Base-by-base conservation (phyloP, 1,284 basidiomycete species). In the Neonothopanus nambi region DNA sequence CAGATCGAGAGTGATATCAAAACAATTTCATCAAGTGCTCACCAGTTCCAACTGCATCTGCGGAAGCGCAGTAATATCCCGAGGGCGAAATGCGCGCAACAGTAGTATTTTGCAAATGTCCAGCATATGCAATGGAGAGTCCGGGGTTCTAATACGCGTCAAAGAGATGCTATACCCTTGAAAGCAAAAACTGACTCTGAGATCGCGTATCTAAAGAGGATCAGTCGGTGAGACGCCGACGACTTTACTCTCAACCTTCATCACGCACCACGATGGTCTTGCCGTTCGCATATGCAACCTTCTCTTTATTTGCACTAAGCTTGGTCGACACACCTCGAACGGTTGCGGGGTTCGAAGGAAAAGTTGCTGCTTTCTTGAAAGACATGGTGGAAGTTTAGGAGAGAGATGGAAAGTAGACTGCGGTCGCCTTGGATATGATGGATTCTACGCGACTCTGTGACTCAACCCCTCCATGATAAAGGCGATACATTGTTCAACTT, bases 11-110 rank as follows among this genome's bases (percentile, higher is more conserved):
- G 17, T 23, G 38, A 40, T 40, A 23, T 2, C 38, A 40, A n/a
- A 23, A 9, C 17, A 5, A 30, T 39, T 26, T 9, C 30, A 13
- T 2, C 30, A 24, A 37, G 39, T n/a, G 54, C 79, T 57, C 58
- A 91, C 91, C 89, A 54, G 85, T 91, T 42, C 94, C 94, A 21
- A 77, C 74, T 1, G 77, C 71, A 67, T 97, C 95, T 21, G 83
- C 95, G 11, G 93, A 96, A 3, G 97, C 96, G 63, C 90, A 93
- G 72, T 98, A 98, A 73, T 88, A 98, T 17, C 95, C 96, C 0
- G 93, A 91, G 0, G 95, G 95, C 0, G 94, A 95, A 68, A 98
- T 86, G 35, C 92, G 85, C 5, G 95, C 95, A 12, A 96, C 93
- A 1, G 91, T 95, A 5, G 91, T 82, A 45, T 87, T 87, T 59